phyloP scores from a whole-genome alignment of 2,329 filamentous ascomycete species.

The Fusarium palustre region DNA sequence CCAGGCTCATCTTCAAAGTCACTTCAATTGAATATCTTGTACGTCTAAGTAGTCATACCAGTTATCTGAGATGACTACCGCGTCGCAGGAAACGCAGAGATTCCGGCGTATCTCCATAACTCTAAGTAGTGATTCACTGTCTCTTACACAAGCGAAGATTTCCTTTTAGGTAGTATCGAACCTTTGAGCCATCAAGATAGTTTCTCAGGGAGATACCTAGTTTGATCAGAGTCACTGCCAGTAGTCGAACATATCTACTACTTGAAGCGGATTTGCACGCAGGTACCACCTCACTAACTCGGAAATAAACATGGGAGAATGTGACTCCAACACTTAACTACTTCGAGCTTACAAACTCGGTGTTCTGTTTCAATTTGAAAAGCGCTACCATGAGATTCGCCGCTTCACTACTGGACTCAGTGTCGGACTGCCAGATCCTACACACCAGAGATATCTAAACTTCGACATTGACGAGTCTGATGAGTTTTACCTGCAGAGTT shows the following conservation, averaged over 20 bases:
- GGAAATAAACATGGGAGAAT: accelerated
- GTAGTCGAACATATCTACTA: background rate
- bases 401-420: background rate
- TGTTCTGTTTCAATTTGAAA: accelerated
- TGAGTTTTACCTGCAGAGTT: background rate
- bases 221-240: background rate
- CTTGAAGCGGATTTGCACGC: background rate
- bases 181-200: background rate
- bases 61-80: background rate
- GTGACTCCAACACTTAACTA: background rate
- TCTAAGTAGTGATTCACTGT: background rate
- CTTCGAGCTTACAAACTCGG: background rate
- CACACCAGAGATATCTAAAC: background rate
- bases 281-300: background rate
- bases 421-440: background rate
- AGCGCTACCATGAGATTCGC: background rate
- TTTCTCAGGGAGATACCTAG: background rate
- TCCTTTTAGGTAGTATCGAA: too few relatives aligned
- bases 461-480: background rate
- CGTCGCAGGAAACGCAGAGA: background rate
- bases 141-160: too few relatives aligned
- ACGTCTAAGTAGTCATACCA: too few relatives aligned
- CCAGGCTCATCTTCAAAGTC: accelerated
- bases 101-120: background rate
- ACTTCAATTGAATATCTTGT: too few relatives aligned